phyloP scores from a whole-genome alignment of 208 protist genomes.

The Acanthamoeba polyphaga region DNA sequence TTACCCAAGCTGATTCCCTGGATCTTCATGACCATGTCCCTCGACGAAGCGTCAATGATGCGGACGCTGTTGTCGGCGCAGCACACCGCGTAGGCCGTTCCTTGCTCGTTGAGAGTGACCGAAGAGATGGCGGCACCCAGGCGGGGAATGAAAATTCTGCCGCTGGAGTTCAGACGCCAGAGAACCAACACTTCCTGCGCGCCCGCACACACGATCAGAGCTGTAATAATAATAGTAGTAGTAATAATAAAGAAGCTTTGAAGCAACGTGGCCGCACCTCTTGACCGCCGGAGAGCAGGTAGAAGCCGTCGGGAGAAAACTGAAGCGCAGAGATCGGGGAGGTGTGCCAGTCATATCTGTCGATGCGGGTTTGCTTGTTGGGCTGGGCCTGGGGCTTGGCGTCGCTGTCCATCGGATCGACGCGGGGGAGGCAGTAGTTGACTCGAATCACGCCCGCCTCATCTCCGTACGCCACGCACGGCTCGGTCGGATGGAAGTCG shows the following conservation, averaged over 20 bases:
- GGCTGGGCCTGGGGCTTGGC: background rate
- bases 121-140: conserved; percentile 48
- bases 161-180: conserved; percentile 50
- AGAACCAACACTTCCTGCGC: conserved; percentile 73
- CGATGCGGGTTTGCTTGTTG: background rate
- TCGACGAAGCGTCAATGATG: conserved; percentile 40
- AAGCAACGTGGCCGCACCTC: background rate
- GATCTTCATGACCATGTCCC: background rate
- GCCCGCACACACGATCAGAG: too few relatives aligned
- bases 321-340: conserved; percentile 25
- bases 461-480: conserved; percentile 31
- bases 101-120: conserved; percentile 42
- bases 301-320: conserved; percentile 75
- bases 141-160: conserved; percentile 69
- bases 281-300: conserved; percentile 61
- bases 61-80: conserved; percentile 51
- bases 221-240: too few relatives aligned
- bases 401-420: too few relatives aligned
- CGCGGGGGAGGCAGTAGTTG: conserved; percentile 35
- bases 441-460: background rate
- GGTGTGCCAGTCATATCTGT: conserved; percentile 75
- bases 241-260: background rate
- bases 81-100: conserved; percentile 43
- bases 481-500: conserved; percentile 32
- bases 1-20: conserved; percentile 10